Percentiles rank a stretch among this genome's conserved stretches.
phyloP scores from a whole-genome alignment of 1,284 basidiomycete species.

The Trichosporon sp. region DNA sequence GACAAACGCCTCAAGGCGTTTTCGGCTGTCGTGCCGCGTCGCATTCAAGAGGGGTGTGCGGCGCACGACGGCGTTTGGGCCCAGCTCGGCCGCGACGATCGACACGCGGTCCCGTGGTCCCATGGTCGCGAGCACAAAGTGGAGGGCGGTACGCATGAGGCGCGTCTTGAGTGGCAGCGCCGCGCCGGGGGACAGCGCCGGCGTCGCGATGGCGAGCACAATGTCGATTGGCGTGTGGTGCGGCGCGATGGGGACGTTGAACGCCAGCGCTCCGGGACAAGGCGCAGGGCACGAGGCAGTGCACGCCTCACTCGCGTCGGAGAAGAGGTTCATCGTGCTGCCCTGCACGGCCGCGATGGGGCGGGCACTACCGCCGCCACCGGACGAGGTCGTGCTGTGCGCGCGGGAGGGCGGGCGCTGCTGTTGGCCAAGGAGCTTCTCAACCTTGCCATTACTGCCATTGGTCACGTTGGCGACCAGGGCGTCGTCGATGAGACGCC shows the following conservation, averaged over 20 bases:
- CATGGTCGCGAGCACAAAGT: constrained; percentile 77
- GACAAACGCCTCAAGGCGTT: constrained; percentile 73
- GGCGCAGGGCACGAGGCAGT: constrained; percentile 21
- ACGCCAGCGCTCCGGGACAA: constrained; percentile 41
- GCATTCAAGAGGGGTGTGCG: constrained; percentile 84
- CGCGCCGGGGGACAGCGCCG: constrained; percentile 71
- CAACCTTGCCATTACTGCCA: constrained; percentile 28
- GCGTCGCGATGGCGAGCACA: constrained; percentile 86
- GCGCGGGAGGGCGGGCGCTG: constrained; percentile 30
- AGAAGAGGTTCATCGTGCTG: neutral
- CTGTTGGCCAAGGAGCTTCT: constrained; percentile 32
- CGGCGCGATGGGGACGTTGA: constrained; percentile 61
- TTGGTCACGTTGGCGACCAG: constrained; percentile 3
- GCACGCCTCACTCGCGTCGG: neutral
- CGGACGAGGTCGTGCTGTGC: constrained; percentile 10
- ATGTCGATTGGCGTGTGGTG: constrained; percentile 87
- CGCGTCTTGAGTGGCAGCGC: constrained; percentile 68
- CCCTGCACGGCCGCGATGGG: neutral
- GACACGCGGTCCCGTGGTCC: constrained; percentile 76
- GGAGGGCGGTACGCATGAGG: constrained; percentile 79
- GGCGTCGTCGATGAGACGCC: constrained; percentile 64
- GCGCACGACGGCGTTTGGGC: constrained; percentile 71
- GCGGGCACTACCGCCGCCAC: neutral
- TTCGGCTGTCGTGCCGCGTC: constrained; percentile 69
- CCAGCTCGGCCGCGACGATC: constrained; percentile 82